These are phyloP conservation scores for Scenedesmus sp. DNA, from an alignment of 163 green algal genomes.

Conservation along the genomic window DNA sequence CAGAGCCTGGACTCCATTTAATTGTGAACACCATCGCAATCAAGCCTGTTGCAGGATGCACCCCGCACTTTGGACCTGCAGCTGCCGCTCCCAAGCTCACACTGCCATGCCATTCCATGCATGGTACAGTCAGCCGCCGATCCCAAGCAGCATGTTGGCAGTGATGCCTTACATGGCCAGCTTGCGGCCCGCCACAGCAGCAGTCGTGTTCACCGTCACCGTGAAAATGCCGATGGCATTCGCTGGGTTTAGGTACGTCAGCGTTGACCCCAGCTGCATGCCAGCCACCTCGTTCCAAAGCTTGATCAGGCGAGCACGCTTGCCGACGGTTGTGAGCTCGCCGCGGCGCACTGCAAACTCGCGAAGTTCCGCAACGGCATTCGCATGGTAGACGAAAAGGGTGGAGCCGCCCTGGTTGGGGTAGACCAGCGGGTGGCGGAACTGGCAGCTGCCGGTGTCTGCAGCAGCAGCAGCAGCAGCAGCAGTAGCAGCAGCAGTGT, in stretches of 20 bases:
- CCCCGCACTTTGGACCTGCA: too few species aligned
- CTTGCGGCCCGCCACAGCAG: too few species aligned
- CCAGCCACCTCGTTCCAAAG: background rate
- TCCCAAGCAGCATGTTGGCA: too few species aligned
- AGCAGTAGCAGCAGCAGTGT: background rate
- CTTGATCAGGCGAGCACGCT: background rate
- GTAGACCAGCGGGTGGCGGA: background rate
- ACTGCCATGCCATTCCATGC: too few species aligned
- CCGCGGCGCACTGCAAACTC: background rate
- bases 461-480: background rate
- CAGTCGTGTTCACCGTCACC: background rate
- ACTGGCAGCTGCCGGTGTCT: background rate
- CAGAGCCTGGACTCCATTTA: too few species aligned
- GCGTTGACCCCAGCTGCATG: background rate
- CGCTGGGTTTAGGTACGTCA: background rate
- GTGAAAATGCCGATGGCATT: background rate
- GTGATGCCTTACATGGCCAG: too few species aligned
- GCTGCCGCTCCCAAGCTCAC: too few species aligned
- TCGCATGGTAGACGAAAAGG: background rate
- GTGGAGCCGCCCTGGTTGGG: background rate
- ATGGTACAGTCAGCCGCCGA: too few species aligned
- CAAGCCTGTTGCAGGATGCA: too few species aligned
- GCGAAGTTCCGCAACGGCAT: background rate
- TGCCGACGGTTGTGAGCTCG: background rate
- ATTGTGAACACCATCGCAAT: too few species aligned